Conservation (phyloP, 768 basidiomycete species). For the Leccinum barrowsii region DNA sequence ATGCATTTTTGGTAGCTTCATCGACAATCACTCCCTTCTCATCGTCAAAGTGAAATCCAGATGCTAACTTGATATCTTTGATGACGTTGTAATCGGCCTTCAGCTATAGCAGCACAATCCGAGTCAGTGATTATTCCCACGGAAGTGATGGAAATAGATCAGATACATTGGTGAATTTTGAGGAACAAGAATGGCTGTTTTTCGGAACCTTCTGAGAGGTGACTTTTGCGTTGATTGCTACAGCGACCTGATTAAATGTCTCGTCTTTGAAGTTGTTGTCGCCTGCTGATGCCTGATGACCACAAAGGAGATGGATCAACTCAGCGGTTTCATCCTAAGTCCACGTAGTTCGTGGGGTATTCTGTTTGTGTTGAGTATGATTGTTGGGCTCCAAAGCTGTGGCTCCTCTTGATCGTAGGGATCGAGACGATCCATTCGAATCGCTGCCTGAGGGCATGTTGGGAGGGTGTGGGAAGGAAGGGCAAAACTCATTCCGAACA, state of each 20-base stretch:
- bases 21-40: neutral
- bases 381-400: neutral
- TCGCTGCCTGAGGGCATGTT: no score
- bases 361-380: neutral
- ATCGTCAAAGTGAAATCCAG: neutral
- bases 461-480: no score
- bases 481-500: no score
- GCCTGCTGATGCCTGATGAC: neutral
- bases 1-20: neutral
- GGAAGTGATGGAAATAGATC: neutral
- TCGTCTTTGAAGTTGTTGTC: neutral
- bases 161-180: neutral
- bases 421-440: neutral
- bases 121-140: neutral
- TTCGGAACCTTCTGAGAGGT: neutral
- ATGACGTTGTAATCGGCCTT: neutral
- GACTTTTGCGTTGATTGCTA: neutral
- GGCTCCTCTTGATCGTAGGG: neutral
- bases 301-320: neutral
- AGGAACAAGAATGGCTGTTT: neutral
- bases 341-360: neutral
- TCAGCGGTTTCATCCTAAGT: neutral
- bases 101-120: neutral
- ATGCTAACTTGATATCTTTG: neutral
- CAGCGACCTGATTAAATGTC: neutral